Evolutionary conservation across 1,139 yeast species (phyloP).

Genomic region (Taiozyma sp.): DNA sequence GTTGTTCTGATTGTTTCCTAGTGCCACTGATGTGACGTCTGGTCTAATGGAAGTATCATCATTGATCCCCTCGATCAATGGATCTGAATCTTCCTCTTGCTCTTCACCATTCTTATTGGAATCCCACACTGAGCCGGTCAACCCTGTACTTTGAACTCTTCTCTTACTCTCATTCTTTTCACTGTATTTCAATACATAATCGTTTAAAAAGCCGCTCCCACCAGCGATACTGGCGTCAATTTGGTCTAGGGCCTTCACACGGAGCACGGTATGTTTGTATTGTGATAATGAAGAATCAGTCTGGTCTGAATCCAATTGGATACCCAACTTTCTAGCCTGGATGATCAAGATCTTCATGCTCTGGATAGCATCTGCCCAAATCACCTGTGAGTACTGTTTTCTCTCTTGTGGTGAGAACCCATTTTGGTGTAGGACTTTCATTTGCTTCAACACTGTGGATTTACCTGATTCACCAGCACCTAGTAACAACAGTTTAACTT

Average conservation of each 20-base stretch:
- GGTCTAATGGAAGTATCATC: constrained; percentile 23
- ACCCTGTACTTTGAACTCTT: constrained; percentile 49
- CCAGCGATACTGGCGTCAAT: constrained; percentile 69
- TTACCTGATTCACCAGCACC: constrained; percentile 98
- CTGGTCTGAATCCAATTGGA: constrained; percentile 55
- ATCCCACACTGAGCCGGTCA: constrained; percentile 43
- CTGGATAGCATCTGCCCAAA: constrained; percentile 91
- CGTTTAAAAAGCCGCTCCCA: constrained; percentile 56
- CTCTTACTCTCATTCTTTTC: constrained; percentile 47
- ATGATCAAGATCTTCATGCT: constrained; percentile 78
- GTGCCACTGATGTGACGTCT: constrained; percentile 18
- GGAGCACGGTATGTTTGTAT: constrained; percentile 44
- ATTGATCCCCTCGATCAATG: constrained; percentile 25
- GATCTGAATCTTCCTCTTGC: constrained; percentile 3
- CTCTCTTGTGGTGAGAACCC: constrained; percentile 83
- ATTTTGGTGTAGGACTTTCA: constrained; percentile 78
- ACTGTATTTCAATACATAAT: constrained; percentile 58
- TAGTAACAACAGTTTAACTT: constrained; percentile 60
- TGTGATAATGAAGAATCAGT: constrained; percentile 39
- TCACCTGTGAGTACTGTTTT: constrained; percentile 76
- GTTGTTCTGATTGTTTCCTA: constrained; percentile 5
- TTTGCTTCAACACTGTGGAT: constrained; percentile 91
- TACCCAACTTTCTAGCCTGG: constrained; percentile 60
- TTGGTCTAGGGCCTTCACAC: constrained; percentile 53
- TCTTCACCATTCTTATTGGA: constrained; percentile 12